Conservation (phyloP, 352 stramenopile species). For the Globisporangium echinulatum region DNA sequence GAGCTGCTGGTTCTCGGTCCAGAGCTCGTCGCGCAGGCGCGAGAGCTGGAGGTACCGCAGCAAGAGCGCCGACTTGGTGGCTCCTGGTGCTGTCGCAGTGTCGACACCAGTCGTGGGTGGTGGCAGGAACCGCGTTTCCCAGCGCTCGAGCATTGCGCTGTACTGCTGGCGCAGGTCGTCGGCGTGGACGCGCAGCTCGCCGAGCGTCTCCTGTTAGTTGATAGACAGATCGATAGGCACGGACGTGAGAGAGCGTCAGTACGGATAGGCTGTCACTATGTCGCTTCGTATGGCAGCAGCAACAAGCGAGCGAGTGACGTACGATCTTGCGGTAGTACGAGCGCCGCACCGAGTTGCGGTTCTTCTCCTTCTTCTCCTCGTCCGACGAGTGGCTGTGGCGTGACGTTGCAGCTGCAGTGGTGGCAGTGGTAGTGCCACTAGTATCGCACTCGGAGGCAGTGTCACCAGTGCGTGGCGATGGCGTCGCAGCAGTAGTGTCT, state of each 20-base stretch:
- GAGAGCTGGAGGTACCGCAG: slow-evolving; percentile 40
- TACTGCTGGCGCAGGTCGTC: slow-evolving; percentile 45
- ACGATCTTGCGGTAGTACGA: slow-evolving; percentile 53
- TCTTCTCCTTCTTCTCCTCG: slow-evolving; percentile 48
- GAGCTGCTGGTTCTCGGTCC: slow-evolving; percentile 46
- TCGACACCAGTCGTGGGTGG: slow-evolving; percentile 1
- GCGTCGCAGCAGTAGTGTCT: neutral
- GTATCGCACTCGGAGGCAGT: neutral
- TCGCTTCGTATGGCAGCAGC: too few species aligned
- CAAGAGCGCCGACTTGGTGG: slow-evolving; percentile 26
- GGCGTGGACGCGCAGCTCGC: slow-evolving; percentile 31
- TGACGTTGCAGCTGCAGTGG: neutral
- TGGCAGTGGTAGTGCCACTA: neutral
- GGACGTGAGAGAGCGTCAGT: too few species aligned
- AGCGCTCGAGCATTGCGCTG: slow-evolving; percentile 32
- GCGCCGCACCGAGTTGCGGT: slow-evolving; percentile 45
- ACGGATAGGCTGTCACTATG: too few species aligned
- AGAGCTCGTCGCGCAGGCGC: slow-evolving; percentile 37
- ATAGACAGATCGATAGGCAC: too few species aligned
- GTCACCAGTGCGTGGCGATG: neutral
- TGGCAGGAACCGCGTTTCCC: slow-evolving; percentile 21
- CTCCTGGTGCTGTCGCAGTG: too few species aligned
- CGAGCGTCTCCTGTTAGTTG: slow-evolving; percentile 29
- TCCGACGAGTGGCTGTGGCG: slow-evolving; percentile 12
- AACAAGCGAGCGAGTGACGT: slow-evolving; percentile 3